These are phyloP conservation scores for Malus orientalis DNA, from an alignment of 306 rosid genomes.

Conservation along the genomic window DNA sequence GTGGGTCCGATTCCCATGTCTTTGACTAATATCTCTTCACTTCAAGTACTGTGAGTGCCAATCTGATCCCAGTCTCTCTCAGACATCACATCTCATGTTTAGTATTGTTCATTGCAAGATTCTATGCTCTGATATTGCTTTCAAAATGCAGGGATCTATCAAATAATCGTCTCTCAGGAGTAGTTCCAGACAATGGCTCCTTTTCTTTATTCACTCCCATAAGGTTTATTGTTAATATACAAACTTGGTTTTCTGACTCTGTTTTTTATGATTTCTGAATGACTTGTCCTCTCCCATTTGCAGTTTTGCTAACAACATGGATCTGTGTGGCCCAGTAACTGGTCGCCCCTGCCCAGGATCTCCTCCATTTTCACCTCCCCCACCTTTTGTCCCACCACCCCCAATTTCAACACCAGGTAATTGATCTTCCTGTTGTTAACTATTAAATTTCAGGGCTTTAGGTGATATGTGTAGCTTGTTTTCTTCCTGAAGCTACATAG, in stretches of 20 bases:
- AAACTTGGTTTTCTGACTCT: slow-evolving; percentile 9
- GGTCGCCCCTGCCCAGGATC: slow-evolving; percentile 98
- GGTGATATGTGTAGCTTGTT: not conserved
- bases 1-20: slow-evolving; percentile 89
- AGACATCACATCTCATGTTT: not conserved
- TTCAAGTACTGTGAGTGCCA: slow-evolving; percentile 91
- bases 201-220: slow-evolving; percentile 97
- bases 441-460: not conserved
- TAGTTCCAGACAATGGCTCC: slow-evolving; percentile 96
- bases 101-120: not conserved
- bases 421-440: slow-evolving; percentile 25
- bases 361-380: slow-evolving; percentile 99
- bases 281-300: slow-evolving; percentile 10
- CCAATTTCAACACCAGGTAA: slow-evolving; percentile 84
- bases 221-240: slow-evolving; percentile 41
- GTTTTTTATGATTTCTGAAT: slow-evolving; percentile 14
- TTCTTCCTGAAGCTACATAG: not conserved
- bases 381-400: slow-evolving; percentile 93
- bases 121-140: not conserved
- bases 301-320: slow-evolving; percentile 96
- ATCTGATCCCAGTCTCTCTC: slow-evolving; percentile 6
- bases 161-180: slow-evolving; percentile 77
- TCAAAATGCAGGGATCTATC: slow-evolving; percentile 76
- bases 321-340: slow-evolving; percentile 96
- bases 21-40: slow-evolving; percentile 80